phyloP scores from a whole-genome alignment of 2,329 filamentous ascomycete genomes.

The Aspergillus latus region DNA sequence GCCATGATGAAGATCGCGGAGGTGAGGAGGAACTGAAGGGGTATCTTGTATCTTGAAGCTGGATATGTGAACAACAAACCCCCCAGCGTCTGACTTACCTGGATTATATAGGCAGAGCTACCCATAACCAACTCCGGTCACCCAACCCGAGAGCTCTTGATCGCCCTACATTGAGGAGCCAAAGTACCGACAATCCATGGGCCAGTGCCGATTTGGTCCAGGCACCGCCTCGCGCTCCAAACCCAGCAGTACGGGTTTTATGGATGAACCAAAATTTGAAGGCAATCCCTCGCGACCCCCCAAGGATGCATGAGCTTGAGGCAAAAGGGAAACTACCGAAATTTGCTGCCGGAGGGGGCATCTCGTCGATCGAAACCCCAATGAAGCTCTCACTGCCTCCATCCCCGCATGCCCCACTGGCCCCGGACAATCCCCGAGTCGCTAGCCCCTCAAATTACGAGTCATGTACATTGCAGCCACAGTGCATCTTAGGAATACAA shows the following conservation, averaged over 20 bases:
- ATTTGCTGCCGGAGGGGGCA: background rate
- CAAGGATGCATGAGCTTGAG: background rate
- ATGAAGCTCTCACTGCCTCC: background rate
- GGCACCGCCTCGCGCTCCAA: background rate
- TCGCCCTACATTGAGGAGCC: background rate
- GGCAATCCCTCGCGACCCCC: too few relatives aligned
- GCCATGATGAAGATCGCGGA: background rate
- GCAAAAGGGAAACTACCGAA: background rate
- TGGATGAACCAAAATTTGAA: background rate
- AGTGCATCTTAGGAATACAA: too few relatives aligned
- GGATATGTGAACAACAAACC: background rate
- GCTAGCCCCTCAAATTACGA: too few relatives aligned
- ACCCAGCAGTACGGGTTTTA: background rate
- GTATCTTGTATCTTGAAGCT: background rate
- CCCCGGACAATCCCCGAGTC: background rate
- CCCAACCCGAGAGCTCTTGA: background rate
- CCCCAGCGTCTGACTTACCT: too few relatives aligned
- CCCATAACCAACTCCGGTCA: background rate
- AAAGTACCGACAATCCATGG: background rate
- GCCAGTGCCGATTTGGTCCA: background rate
- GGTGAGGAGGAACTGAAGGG: background rate
- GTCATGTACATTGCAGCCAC: too few relatives aligned
- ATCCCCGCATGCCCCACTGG: background rate
- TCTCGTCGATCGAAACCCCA: background rate
- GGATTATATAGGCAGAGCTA: background rate